Conservation (phyloP, 2,329 filamentous ascomycete genomes). For the Rugonectria rugulosa region DNA sequence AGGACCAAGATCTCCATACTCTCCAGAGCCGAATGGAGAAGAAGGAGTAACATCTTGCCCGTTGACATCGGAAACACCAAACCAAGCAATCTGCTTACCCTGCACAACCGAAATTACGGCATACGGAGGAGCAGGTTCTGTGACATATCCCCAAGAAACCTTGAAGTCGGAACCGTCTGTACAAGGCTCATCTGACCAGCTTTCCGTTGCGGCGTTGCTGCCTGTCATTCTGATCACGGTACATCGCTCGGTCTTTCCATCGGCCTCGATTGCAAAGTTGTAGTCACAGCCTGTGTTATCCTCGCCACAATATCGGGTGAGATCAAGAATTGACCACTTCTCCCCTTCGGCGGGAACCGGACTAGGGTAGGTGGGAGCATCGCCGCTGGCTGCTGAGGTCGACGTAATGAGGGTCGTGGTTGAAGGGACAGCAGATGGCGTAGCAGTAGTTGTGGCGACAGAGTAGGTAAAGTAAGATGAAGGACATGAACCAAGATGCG, state of each 20-base stretch:
- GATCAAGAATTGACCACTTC: slow-evolving; percentile 21
- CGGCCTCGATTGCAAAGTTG: slow-evolving; percentile 24
- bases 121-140: slow-evolving; percentile 26
- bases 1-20: slow-evolving; percentile 23
- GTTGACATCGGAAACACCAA: slow-evolving; percentile 27
- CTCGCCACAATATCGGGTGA: slow-evolving; percentile 28
- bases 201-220: slow-evolving; percentile 22
- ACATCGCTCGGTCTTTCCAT: slow-evolving; percentile 27
- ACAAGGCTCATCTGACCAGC: slow-evolving; percentile 27
- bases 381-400: too few species aligned
- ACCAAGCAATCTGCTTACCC: slow-evolving; percentile 31
- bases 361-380: slow-evolving; percentile 8
- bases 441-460: background rate
- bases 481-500: slow-evolving; percentile 14
- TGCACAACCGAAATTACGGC: slow-evolving; percentile 26
- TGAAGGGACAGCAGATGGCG: background rate
- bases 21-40: slow-evolving; percentile 25
- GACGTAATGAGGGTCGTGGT: background rate
- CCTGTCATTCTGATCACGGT: slow-evolving; percentile 26
- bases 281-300: slow-evolving; percentile 28
- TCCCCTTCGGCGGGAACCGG: slow-evolving; percentile 18
- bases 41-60: slow-evolving; percentile 25
- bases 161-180: slow-evolving; percentile 20
- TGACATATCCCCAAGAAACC: slow-evolving; percentile 30
- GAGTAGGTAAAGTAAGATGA: slow-evolving; percentile 20